Percentiles rank a stretch among this genome's conserved stretches.
Conservation (phyloP, 305 asterid genomes). For the Fraxinus albicans region DNA sequence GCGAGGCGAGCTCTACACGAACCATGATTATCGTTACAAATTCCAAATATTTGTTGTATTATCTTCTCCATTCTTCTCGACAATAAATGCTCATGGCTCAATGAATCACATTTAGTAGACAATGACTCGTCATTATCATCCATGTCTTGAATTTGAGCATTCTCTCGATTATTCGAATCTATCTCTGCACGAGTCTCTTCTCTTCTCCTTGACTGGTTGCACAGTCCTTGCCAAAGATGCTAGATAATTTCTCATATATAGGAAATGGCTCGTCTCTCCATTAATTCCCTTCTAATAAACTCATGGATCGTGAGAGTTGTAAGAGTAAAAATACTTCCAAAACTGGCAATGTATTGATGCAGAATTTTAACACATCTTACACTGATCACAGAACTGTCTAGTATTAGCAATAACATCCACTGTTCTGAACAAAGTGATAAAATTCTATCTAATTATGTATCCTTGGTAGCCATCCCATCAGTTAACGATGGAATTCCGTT, state of each 20-base stretch:
- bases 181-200: not conserved
- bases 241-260: too few species aligned
- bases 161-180: not conserved
- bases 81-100: not conserved
- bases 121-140: not conserved
- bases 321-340: not conserved
- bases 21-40: too few species aligned
- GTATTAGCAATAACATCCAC: not conserved
- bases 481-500: slow-evolving; percentile 34
- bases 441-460: slow-evolving; percentile 28
- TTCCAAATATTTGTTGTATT: too few species aligned
- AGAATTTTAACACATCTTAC: not conserved
- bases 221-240: not conserved
- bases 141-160: not conserved
- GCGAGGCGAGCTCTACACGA: too few species aligned
- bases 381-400: not conserved
- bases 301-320: not conserved
- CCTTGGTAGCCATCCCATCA: slow-evolving; percentile 38
- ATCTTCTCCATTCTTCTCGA: too few species aligned
- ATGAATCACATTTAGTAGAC: not conserved
- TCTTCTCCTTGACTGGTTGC: not conserved
- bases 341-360: not conserved
- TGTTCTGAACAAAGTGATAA: not conserved
- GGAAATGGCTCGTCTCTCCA: too few species aligned
- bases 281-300: not conserved